These are phyloP conservation scores for Hymenochaete sp. DNA, from an alignment of 1,284 basidiomycete genomes.

Conservation along the genomic window DNA sequence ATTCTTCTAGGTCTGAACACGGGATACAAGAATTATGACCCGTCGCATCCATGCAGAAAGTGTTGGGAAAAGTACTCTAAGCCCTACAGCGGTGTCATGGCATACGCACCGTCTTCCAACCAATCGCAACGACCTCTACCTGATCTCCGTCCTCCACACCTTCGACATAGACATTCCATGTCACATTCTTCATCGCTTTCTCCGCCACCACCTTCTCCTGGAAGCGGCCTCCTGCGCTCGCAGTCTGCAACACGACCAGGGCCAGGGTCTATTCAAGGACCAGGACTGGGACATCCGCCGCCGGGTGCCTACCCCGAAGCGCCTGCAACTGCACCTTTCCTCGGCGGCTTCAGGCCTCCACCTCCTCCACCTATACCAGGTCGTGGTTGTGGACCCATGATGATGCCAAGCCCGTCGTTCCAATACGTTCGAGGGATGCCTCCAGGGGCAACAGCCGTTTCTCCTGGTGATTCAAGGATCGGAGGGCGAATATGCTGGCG, in stretches of 20 bases:
- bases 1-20: slow-evolving; percentile 49
- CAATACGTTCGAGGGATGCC: slow-evolving; percentile 14
- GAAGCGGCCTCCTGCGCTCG: slow-evolving; percentile 18
- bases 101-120: slow-evolving; percentile 41
- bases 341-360: background rate
- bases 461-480: slow-evolving; percentile 59
- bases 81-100: slow-evolving; percentile 48
- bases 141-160: slow-evolving; percentile 23
- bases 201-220: slow-evolving; percentile 17
- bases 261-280: slow-evolving; percentile 5
- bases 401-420: background rate
- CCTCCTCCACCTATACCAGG: no score
- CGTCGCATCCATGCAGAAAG: slow-evolving; percentile 52
- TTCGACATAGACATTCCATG: slow-evolving; percentile 14
- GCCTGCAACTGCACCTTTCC: background rate
- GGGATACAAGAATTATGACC: slow-evolving; percentile 63
- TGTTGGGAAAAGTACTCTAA: slow-evolving; percentile 64
- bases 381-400: no score
- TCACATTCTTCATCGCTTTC: slow-evolving; percentile 18
- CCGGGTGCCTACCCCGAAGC: background rate
- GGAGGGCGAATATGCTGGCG: slow-evolving; percentile 59
- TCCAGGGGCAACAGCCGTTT: slow-evolving; percentile 35
- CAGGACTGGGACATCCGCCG: background rate
- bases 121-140: slow-evolving; percentile 36
- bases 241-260: slow-evolving; percentile 21